Conservation (phyloP, 768 basidiomycete species). For the Hygrophoropsis aurantiaca region DNA sequence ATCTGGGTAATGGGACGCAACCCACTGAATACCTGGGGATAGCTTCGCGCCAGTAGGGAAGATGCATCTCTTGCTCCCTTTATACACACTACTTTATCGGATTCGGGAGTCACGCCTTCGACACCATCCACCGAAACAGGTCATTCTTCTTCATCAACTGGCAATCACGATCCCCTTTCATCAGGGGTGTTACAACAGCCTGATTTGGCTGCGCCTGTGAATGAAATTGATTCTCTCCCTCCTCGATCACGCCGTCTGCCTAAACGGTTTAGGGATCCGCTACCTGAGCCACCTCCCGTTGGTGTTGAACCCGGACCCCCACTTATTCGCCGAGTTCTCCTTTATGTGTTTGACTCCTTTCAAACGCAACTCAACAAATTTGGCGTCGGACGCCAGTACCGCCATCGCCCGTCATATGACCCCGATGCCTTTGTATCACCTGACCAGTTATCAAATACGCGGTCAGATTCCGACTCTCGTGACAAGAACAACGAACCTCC, state of each 20-base stretch:
- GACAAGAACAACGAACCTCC: not conserved
- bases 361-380: conserved; percentile 14
- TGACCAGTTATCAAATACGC: conserved; percentile 1
- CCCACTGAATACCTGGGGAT: too few relatives aligned
- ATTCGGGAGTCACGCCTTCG: too few relatives aligned
- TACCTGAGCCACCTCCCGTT: conserved; percentile 11
- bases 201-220: too few relatives aligned
- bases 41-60: too few relatives aligned
- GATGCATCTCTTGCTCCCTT: too few relatives aligned
- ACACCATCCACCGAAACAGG: too few relatives aligned
- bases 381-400: conserved; percentile 11
- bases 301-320: not conserved
- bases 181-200: not conserved
- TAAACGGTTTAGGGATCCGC: conserved; percentile 11
- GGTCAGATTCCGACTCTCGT: not conserved
- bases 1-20: not conserved
- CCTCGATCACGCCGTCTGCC: not conserved
- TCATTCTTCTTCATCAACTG: too few relatives aligned
- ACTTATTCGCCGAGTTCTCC: conserved; percentile 6
- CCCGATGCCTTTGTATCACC: not conserved
- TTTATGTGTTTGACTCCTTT: conserved; percentile 13
- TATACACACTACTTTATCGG: too few relatives aligned
- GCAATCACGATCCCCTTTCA: too few relatives aligned
- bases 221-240: not conserved
- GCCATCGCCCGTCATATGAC: conserved; percentile 3